A percentile compares a stretch with the other conserved stretches of the same genome.
Conservation (phyloP, 179 eudicot genomes). For the Beta macrorhiza region DNA sequence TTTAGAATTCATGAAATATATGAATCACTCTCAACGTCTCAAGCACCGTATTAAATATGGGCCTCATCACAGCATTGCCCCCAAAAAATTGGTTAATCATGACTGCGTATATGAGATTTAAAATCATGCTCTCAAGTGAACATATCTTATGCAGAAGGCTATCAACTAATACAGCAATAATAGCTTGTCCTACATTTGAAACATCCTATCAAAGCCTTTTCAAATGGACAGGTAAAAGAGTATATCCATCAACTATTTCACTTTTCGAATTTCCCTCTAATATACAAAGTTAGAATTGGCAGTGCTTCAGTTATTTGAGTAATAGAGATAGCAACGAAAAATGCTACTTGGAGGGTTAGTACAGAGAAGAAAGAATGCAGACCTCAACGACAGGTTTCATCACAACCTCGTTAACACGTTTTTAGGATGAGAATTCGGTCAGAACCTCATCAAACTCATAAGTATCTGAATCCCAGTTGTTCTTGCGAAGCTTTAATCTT, state of each 20-base stretch:
- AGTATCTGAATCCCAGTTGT: too few species aligned
- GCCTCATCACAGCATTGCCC: too few species aligned
- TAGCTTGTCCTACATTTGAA: not conserved
- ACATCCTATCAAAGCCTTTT: too few species aligned
- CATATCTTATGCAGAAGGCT: not conserved
- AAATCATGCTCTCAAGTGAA: too few species aligned
- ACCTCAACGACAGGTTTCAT: too few species aligned
- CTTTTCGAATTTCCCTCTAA: not conserved
- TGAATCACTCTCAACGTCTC: not conserved
- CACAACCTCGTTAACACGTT: too few species aligned
- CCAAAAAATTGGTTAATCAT: too few species aligned
- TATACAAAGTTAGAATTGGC: not conserved
- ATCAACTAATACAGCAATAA: not conserved
- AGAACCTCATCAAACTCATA: too few species aligned
- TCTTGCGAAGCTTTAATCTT: too few species aligned
- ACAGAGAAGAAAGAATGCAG: constrained; percentile 22
- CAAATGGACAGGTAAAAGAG: not conserved
- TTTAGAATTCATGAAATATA: not conserved
- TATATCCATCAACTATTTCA: not conserved
- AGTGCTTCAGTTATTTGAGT: not conserved
- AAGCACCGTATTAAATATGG: too few species aligned
- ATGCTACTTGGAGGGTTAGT: not conserved
- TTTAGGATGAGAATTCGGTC: too few species aligned
- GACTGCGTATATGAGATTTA: too few species aligned
- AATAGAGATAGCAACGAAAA: not conserved